Conservation (phyloP, 2,329 filamentous ascomycete species). For the Venturia pyrina region DNA sequence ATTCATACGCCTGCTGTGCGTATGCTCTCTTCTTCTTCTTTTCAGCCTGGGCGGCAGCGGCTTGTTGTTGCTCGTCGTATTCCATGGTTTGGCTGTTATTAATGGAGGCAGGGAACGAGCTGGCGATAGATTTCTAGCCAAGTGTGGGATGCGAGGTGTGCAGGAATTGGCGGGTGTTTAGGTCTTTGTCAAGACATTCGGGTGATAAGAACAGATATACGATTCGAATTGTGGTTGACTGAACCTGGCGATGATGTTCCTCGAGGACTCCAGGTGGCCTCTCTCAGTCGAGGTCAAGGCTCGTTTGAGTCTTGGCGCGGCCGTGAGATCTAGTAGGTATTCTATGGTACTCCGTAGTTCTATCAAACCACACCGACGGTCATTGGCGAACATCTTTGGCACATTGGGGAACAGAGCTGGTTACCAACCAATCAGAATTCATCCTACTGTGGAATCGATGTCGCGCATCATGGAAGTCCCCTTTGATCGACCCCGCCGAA, state of each 20-base stretch:
- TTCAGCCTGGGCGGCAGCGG: not conserved
- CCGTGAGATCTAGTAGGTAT: not conserved
- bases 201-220: not conserved
- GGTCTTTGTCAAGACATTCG: not conserved
- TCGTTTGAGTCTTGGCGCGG: not conserved
- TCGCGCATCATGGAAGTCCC: not conserved
- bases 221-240: not conserved
- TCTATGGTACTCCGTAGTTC: too few species aligned
- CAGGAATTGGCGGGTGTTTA: not conserved
- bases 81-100: conserved; percentile 7
- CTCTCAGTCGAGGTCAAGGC: not conserved
- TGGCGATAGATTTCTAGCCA: not conserved
- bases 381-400: not conserved
- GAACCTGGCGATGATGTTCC: not conserved
- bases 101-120: not conserved
- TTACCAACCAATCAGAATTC: not conserved
- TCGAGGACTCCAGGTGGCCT: not conserved
- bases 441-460: not conserved
- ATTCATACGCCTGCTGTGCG: conserved; percentile 89
- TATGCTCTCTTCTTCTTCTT: conserved; percentile 87
- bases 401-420: not conserved
- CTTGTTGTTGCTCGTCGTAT: conserved; percentile 8
- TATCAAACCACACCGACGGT: too few species aligned
- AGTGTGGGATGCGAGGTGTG: not conserved
- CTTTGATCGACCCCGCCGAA: not conserved